These are phyloP conservation scores for Trichoderma parareesei DNA, from an alignment of 495 filamentous ascomycete species.

Conservation along the genomic window DNA sequence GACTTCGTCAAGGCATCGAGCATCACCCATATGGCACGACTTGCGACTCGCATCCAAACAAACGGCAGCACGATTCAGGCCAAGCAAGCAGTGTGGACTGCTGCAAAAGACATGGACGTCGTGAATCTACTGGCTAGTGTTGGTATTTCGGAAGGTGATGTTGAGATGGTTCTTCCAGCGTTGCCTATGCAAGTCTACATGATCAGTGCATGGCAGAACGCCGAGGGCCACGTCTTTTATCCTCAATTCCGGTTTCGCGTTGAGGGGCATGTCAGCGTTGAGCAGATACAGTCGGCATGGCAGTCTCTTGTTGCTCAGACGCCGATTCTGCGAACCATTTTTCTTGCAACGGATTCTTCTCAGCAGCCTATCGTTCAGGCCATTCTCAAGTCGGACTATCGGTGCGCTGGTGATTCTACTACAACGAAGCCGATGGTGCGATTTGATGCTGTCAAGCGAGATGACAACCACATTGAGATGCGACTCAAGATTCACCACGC, in stretches of 20 bases:
- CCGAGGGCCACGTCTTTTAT: slow-evolving; percentile 51
- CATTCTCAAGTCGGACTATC: slow-evolving; percentile 23
- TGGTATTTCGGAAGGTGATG: slow-evolving; percentile 27
- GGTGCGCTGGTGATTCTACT: neutral
- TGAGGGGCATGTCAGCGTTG: slow-evolving; percentile 24
- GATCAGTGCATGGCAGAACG: slow-evolving; percentile 60
- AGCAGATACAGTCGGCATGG: slow-evolving; percentile 47
- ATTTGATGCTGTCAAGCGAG: neutral
- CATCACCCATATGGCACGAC: slow-evolving; percentile 44
- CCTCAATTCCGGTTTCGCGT: slow-evolving; percentile 51
- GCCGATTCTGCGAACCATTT: slow-evolving; percentile 54
- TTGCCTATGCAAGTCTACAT: slow-evolving; percentile 65
- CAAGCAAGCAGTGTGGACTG: neutral
- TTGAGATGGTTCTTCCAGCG: slow-evolving; percentile 54
- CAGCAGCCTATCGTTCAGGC: slow-evolving; percentile 48
- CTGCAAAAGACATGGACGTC: slow-evolving; percentile 28
- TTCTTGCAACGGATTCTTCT: slow-evolving; percentile 38
- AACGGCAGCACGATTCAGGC: neutral
- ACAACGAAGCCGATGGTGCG: slow-evolving; percentile 13
- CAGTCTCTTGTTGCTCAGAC: slow-evolving; percentile 39
- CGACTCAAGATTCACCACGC: slow-evolving; percentile 61
- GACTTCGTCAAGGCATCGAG: slow-evolving; percentile 59
- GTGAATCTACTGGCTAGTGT: slow-evolving; percentile 18
- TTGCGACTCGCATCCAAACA: neutral
- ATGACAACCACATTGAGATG: slow-evolving; percentile 18